Percentiles rank a stretch among this genome's conserved stretches.
phyloP scores from a whole-genome alignment of 441 rosid species.

The Hura crepitans region DNA sequence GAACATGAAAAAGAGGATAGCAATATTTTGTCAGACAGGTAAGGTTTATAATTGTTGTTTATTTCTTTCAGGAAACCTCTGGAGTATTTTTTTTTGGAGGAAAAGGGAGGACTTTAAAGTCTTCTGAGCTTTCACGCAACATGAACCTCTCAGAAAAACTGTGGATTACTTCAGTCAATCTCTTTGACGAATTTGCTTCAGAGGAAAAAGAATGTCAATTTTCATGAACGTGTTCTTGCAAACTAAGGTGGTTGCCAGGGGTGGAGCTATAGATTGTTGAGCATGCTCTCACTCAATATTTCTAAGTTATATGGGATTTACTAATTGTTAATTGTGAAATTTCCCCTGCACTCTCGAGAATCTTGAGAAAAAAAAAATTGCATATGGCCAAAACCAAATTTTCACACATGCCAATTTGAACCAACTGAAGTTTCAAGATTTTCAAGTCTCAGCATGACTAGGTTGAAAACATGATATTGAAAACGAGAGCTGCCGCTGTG shows the following conservation, averaged over 20 bases:
- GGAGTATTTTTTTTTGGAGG: conserved; percentile 82
- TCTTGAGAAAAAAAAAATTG: too few relatives aligned
- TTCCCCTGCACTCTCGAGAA: too few relatives aligned
- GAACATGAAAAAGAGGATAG: background rate
- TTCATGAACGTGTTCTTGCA: background rate
- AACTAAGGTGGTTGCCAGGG: background rate
- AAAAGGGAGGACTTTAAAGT: conserved; percentile 51
- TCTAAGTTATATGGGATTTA: too few relatives aligned
- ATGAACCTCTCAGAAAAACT: conserved; percentile 51
- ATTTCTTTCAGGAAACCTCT: conserved; percentile 51
- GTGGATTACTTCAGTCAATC: conserved; percentile 53
- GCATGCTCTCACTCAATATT: too few relatives aligned
- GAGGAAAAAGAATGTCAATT: conserved; percentile 6
- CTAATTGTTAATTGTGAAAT: too few relatives aligned
- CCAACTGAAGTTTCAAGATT: too few relatives aligned
- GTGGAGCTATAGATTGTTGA: background rate
- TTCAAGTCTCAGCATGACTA: too few relatives aligned
- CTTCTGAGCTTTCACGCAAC: conserved; percentile 49
- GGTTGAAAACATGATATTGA: too few relatives aligned
- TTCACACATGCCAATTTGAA: too few relatives aligned
- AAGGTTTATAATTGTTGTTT: background rate
- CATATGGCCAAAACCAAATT: too few relatives aligned
- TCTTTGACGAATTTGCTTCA: conserved; percentile 38
- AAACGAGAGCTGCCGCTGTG: too few relatives aligned
- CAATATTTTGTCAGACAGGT: too few relatives aligned